A percentile compares a stretch with the other conserved stretches of the same genome.
Conservation (phyloP, 495 filamentous ascomycete species). For the Stereocaulon alpinum region DNA sequence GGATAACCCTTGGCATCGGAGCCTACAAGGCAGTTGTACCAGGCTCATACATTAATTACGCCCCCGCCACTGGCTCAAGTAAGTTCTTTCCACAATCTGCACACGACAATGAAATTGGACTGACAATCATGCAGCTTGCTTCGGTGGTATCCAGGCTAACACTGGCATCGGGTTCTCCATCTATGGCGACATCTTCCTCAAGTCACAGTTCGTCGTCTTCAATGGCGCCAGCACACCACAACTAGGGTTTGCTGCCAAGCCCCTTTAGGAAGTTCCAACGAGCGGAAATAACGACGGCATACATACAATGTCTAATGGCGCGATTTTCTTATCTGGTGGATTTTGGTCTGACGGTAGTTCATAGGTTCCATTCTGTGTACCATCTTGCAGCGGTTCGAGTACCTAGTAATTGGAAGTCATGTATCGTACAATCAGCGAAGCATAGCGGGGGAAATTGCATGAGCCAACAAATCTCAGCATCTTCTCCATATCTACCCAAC, state of each 20-base stretch:
- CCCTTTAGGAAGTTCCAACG: background rate
- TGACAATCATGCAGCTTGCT: conserved; percentile 38
- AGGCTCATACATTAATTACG: conserved; percentile 36
- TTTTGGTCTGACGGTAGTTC: background rate
- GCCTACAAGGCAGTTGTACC: conserved; percentile 37
- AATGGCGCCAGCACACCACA: conserved; percentile 41
- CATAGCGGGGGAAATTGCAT: background rate
- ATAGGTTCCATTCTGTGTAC: background rate
- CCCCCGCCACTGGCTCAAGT: conserved; percentile 31
- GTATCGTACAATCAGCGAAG: background rate
- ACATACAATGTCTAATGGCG: background rate
- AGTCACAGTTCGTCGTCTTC: conserved; percentile 70
- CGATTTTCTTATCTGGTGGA: background rate
- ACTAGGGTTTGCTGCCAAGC: conserved; percentile 54
- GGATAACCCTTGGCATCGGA: conserved; percentile 50
- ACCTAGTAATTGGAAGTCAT: too few species aligned
- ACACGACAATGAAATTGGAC: background rate
- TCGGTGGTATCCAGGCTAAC: conserved; percentile 55
- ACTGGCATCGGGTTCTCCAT: conserved; percentile 55
- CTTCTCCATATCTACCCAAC: background rate
- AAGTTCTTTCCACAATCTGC: conserved; percentile 8
- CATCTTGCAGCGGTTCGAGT: background rate
- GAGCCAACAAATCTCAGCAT: background rate
- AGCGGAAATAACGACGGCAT: background rate
- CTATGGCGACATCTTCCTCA: conserved; percentile 70